Base-by-base conservation (phyloP, 2,329 filamentous ascomycete species). In the Didymella glomerata region DNA sequence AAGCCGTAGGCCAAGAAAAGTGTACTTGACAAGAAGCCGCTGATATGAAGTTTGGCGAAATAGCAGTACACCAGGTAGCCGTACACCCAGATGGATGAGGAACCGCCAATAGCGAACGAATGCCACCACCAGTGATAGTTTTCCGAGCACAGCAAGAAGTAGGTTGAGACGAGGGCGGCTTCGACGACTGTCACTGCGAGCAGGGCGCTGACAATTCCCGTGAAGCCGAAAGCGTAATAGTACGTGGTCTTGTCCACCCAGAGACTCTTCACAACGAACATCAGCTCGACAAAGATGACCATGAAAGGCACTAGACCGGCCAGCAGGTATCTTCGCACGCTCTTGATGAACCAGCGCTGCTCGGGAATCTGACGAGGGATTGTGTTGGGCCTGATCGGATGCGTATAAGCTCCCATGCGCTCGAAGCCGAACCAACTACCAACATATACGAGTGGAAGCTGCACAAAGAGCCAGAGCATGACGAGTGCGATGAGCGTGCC, bases 51-150 rank as follows among this genome's bases (percentile, higher is more conserved):
- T 76, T 91, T 92, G 65, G 87, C 87, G 68, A 88, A 84, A 78
- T 92, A 96, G 80, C 94, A 96, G 88, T 91, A 96, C 48, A 89
- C 81, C 75, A 90, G 91, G 79, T 95, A 96, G 36, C 86, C 75
- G 73, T 94, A 95, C 36, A 96, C 86, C 91, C 92, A 96, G 60
- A 92, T 76, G 7, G 90, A 86, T 67, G 88, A 92, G 67, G 88
- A 87, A 47, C 89, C 90, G 44, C 92, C 92, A 9, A 93, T 86
- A 48, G 91, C 78, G 80, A 96, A 95, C 50, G 90, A 92, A 75
- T 91, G 90, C 92, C 92, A 96, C 91, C 91, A 95, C 92, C 92
- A 96, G 75, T 92, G 86, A 78, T 95, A 90, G 76, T 96, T 93
- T 84, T 86, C 67, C 25, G 48, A 92, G 78, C 91, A 94, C 18